phyloP scores from a whole-genome alignment of 1,284 basidiomycete species.

The Trametes sp. region DNA sequence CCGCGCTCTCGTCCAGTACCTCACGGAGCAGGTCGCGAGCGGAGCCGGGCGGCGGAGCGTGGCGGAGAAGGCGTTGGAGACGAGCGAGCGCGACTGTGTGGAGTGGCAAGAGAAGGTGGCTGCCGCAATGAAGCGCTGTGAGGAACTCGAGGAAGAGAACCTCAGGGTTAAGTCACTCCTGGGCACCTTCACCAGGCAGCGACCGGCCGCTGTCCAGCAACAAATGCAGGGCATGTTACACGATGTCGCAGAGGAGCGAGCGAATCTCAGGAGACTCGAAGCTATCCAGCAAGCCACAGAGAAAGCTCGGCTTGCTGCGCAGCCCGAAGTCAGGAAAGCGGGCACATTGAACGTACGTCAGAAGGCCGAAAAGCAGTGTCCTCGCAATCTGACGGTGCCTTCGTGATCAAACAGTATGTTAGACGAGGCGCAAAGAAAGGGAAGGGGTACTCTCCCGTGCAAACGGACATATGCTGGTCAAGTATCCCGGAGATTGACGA shows the following conservation, averaged over 20 bases:
- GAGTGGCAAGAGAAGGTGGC: conserved; percentile 22
- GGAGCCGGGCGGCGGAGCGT: conserved; percentile 13
- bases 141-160: conserved; percentile 29
- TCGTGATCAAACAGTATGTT: not conserved
- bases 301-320: not conserved
- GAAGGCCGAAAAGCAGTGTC: no score
- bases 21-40: conserved; percentile 26
- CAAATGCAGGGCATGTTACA: conserved; percentile 23
- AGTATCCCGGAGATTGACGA: not conserved
- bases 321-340: not conserved
- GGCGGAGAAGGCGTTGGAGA: conserved; percentile 18
- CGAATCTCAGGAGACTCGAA: conserved; percentile 23
- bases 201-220: conserved; percentile 14
- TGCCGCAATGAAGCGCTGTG: conserved; percentile 23
- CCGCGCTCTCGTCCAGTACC: conserved; percentile 23
- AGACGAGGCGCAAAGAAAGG: not conserved
- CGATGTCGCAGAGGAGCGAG: conserved; percentile 27
- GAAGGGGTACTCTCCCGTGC: not conserved
- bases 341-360: not conserved
- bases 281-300: conserved; percentile 10
- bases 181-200: conserved; percentile 14
- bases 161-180: conserved; percentile 25
- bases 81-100: conserved; percentile 20
- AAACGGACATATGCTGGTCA: not conserved
- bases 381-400: not conserved